phyloP scores from a whole-genome alignment of 345 rosid species.

The Boechera retrofracta region DNA sequence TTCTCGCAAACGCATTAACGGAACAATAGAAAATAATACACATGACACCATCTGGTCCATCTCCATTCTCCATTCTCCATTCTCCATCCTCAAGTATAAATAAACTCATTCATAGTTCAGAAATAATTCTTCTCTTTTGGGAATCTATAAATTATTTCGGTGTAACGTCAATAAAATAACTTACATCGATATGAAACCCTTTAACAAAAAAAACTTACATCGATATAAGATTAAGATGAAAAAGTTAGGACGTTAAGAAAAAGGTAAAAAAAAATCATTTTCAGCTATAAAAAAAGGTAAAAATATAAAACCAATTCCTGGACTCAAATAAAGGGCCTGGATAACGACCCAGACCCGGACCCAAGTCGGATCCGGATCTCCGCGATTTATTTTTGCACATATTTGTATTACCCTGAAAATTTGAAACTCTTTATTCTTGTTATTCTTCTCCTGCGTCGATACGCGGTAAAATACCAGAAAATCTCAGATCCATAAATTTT shows the following conservation, averaged over 20 bases:
- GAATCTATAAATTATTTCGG: background rate
- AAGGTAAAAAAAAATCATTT: background rate
- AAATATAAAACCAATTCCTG: background rate
- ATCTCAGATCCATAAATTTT: slow-evolving; percentile 15
- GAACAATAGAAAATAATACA: too few species aligned
- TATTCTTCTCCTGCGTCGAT: background rate
- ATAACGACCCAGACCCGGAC: background rate
- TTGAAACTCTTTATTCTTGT: slow-evolving; percentile 1
- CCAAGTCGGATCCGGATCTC: background rate
- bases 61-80: too few species aligned
- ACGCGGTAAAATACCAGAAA: slow-evolving; percentile 25
- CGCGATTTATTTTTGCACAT: background rate
- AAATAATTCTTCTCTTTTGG: too few species aligned
- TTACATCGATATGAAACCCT: too few species aligned
- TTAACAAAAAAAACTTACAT: too few species aligned
- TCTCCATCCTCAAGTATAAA: too few species aligned
- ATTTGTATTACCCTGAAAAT: background rate
- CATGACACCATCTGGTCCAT: too few species aligned
- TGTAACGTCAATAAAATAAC: background rate
- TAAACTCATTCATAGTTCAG: too few species aligned
- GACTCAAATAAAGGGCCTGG: background rate
- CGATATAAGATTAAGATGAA: too few species aligned
- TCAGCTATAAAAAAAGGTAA: too few species aligned
- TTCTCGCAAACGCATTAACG: background rate
- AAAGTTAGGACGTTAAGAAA: background rate